Evolutionary conservation across 2,329 filamentous ascomycete genomes (phyloP).

Genomic region (Ascochyta rabiei): DNA sequence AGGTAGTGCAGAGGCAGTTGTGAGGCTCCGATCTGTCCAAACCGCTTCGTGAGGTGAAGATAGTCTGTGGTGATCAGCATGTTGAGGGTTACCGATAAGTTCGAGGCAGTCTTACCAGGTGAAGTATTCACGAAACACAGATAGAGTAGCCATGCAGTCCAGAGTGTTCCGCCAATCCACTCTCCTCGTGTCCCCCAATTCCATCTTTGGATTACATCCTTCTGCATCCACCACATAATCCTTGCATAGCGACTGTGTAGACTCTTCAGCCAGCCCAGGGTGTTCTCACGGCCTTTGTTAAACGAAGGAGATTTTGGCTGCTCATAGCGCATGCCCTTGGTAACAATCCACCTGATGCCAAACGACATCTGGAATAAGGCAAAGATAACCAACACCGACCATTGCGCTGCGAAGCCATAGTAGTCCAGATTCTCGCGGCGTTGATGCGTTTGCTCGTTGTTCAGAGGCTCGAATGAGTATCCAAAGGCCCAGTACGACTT

Average conservation of each 20-base stretch:
- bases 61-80: slow-evolving; percentile 56
- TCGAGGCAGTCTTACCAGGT: slow-evolving; percentile 6
- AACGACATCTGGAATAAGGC: slow-evolving; percentile 51
- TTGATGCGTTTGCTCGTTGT: slow-evolving; percentile 56
- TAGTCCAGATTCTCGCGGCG: slow-evolving; percentile 60
- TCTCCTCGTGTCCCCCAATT: slow-evolving; percentile 60
- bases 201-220: slow-evolving; percentile 51
- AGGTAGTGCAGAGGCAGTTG: slow-evolving; percentile 66
- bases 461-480: slow-evolving; percentile 61
- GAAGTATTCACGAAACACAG: slow-evolving; percentile 59
- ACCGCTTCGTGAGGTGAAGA: slow-evolving; percentile 66
- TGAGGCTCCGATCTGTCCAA: slow-evolving; percentile 64
- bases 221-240: slow-evolving; percentile 54
- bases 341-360: slow-evolving; percentile 41
- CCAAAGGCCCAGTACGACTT: slow-evolving; percentile 45
- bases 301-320: slow-evolving; percentile 51
- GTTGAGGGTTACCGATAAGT: neutral
- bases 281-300: slow-evolving; percentile 39
- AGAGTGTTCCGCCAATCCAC: slow-evolving; percentile 55
- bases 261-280: slow-evolving; percentile 31
- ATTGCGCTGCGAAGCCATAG: slow-evolving; percentile 62
- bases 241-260: slow-evolving; percentile 33
- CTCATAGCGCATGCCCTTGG: slow-evolving; percentile 37
- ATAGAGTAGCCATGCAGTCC: slow-evolving; percentile 60
- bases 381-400: slow-evolving; percentile 57